These are phyloP conservation scores for cucumber (Cucumis sativus) DNA, from an alignment of 306 rosid species.

Conservation along the genomic window Cucumber_9930_V3 NC_026659.2:21628001-21628500, in stretches of 20 bases:
- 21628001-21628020: background rate
- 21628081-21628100: background rate
- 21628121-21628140: background rate
- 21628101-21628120: background rate
- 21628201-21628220: background rate
- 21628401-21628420: conserved; percentile 7
- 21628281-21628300: conserved; percentile 34
- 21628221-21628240: background rate
- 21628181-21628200: background rate
- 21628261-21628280: conserved; percentile 33
- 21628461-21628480: background rate
- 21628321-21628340: conserved; percentile 3
- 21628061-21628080: background rate
- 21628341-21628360: background rate
- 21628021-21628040: background rate
- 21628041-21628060: background rate
- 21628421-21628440: conserved; percentile 34
- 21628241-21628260: conserved; percentile 20
- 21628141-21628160: background rate
- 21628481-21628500: conserved; percentile 22
- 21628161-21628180: background rate
- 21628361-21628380: background rate
- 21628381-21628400: background rate
- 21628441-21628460: background rate
- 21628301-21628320: conserved; percentile 20